phyloP scores from a whole-genome alignment of 495 filamentous ascomycete genomes.

The Terfezia claveryi region DNA sequence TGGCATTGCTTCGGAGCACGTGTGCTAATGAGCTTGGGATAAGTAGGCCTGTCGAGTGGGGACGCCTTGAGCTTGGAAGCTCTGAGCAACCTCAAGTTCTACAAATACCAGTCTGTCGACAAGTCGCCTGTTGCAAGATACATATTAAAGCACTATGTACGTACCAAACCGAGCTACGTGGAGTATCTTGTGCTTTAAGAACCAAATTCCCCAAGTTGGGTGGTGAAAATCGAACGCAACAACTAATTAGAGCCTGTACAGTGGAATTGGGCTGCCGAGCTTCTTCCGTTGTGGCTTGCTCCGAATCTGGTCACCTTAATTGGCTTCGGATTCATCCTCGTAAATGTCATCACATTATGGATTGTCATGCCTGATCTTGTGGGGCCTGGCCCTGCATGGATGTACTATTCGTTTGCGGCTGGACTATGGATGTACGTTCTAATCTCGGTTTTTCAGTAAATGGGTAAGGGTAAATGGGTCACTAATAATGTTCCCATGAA shows the following conservation, averaged over 20 bases:
- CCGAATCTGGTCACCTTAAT: slow-evolving; percentile 94
- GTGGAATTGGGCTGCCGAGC: slow-evolving; percentile 94
- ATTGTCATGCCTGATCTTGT: slow-evolving; percentile 77
- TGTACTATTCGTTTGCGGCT: slow-evolving; percentile 86
- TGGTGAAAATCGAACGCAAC: neutral
- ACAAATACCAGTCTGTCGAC: slow-evolving; percentile 94
- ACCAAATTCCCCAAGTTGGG: neutral
- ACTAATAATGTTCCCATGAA: slow-evolving; percentile 7
- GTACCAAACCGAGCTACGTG: slow-evolving; percentile 14
- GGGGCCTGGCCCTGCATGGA: slow-evolving; percentile 78
- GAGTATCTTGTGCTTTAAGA: neutral
- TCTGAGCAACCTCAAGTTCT: slow-evolving; percentile 59
- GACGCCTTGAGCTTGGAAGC: slow-evolving; percentile 20
- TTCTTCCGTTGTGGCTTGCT: slow-evolving; percentile 85
- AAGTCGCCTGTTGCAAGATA: slow-evolving; percentile 88
- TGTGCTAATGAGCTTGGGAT: no score
- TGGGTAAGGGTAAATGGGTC: no score
- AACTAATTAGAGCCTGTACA: slow-evolving; percentile 20
- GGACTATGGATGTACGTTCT: slow-evolving; percentile 65
- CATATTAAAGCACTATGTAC: slow-evolving; percentile 84
- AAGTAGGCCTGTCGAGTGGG: neutral
- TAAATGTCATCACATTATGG: slow-evolving; percentile 58
- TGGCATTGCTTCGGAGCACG: no score
- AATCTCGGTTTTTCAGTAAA: neutral
- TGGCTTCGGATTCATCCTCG: slow-evolving; percentile 83